Evolutionary conservation across 73 alveolate genomes (phyloP), one percentile per base, ranked within the genome.

Genomic region (Stentor roeselii): DNA sequence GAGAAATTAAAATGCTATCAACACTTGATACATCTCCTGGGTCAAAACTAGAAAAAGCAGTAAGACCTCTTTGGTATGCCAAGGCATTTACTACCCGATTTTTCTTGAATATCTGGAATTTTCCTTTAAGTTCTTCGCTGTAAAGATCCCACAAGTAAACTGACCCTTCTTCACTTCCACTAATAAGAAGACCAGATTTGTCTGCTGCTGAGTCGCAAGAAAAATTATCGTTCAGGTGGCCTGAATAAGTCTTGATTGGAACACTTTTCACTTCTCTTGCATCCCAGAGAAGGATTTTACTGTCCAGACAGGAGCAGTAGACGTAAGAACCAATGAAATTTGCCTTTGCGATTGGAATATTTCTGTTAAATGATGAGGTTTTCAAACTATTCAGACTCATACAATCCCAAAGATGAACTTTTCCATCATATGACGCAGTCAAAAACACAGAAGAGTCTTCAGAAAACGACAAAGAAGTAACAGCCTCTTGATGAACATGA

Each of bases 351-450:
- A 67, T 67, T 27, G 80, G 80, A 27, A 32, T 40, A 34, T 67
- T 67, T 67, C 37, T 67, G 41, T 21, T 21, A 2, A 21, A 67
- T 27, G 80, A 67, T 27, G 21, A 21, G 0, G 80, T 67, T 67
- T 67, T 67, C 14, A 67, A 11, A 32, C 80, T 67, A 34, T 67
- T 67, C 34, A 67, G 34, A 40, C 80, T 67, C 84, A 76, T 76
- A n/a, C 82, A 21, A 3, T 76, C 84, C 59, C 84, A 76, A 21
- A 76, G 21, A 76, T 76, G 84, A 21, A 76, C 39, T 36, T 31
- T 76, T 0, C 84, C 84, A 76, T 76, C 84, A 76, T 37, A 76
- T n/a, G 75, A 39, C 27, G 41, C 74, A 36, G 84, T 39, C 39
- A 76, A 34, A 39, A 76, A 76, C 36, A 76, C 75, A 36, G 75